Evolutionary conservation across 768 basidiomycete genomes (phyloP), one percentile per base, ranked within the genome.

Genomic region (Amanita exitialis): DNA sequence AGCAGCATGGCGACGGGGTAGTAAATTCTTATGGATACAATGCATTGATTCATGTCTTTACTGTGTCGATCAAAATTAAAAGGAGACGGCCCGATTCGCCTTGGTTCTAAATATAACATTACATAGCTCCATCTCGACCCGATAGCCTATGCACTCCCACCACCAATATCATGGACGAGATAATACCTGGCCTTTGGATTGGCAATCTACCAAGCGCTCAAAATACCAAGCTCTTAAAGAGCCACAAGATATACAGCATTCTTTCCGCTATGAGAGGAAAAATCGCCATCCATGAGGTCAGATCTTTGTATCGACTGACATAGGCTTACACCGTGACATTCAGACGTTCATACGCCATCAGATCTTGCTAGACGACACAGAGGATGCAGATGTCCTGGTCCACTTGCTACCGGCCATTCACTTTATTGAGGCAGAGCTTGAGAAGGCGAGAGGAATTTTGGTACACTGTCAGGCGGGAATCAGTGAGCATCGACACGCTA

Each of bases 381-480:
- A 79, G 42, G 83, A 85, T 45, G 80, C 79, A 32, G 91, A 96
- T 61, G 75, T 92, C 21, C 74, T 95, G 18, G 73, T 77, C 3
- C 88, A 92, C 59, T 72, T 96, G 53, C 68, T 90, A 9, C 79
- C 85, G 1, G 79, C 84, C 2, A 89, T 93, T 50, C 78, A 83
- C 4, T 93, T 92, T 68, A 92, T 96, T 41, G 75, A 87, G 55
- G 74, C 77, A 10, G 86, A 92, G 57, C 65, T 93, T 2, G 76
- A 82, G 62, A 86, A 85, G 59, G 81, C 77, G 0, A 69, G 82
- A 27, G 84, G 85, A 1, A 84, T 97, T 1, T 69, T 95, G 16
- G 87, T 96, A 0, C 93, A 96, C 65, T 95, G 93, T 61, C 84
- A 89, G 52, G 90, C 89, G 20, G 93, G 93, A 21, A 74, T 90